phyloP scores from a whole-genome alignment of 73 alveolate species.

The Blepharisma japonicum region DNA sequence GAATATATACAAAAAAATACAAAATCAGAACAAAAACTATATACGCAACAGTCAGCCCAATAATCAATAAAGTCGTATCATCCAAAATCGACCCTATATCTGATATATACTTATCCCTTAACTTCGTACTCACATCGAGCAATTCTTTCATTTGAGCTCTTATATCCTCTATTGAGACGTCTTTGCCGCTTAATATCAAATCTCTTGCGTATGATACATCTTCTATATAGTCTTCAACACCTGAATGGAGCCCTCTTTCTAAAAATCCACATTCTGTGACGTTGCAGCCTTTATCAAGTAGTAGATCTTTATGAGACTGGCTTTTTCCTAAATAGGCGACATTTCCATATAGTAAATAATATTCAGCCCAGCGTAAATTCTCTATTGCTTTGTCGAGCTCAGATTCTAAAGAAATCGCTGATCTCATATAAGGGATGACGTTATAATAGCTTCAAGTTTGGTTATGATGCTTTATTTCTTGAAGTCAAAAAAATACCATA shows the following conservation, averaged over 20 bases:
- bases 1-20: neutral
- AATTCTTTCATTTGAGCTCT: neutral
- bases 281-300: neutral
- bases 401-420: neutral
- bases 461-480: neutral
- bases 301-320: neutral
- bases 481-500: constrained; percentile 11
- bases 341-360: neutral
- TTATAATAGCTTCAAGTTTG: neutral
- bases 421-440: neutral
- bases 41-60: neutral
- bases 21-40: neutral
- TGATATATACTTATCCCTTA: neutral
- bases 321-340: neutral
- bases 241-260: constrained; percentile 11
- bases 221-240: neutral
- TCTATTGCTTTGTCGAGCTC: neutral
- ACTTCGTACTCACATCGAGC: neutral
- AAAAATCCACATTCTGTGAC: neutral
- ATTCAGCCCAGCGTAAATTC: neutral
- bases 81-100: neutral
- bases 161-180: neutral
- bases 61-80: neutral
- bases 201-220: neutral
- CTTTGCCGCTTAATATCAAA: neutral